Evolutionary conservation across 495 filamentous ascomycete genomes (phyloP), one percentile per base, ranked within the genome.

Genomic region (Penicillium cosmopolitanum): DNA sequence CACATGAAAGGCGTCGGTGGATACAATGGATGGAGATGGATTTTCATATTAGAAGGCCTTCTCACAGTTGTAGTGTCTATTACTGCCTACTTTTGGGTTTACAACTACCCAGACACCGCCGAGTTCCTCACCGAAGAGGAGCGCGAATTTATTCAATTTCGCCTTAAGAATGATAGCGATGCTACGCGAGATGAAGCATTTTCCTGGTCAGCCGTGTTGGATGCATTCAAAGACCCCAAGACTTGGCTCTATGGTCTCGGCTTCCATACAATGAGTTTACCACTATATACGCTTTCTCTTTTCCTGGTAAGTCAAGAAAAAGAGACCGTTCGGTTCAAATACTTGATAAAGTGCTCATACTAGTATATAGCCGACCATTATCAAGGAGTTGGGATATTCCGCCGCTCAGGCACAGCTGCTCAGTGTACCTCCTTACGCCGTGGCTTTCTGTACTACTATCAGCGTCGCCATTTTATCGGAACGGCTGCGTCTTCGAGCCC

Each of bases 21-120:
- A 42, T 74, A 78, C n/a, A 80, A 80, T 50, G 91, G 90, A 15
- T 95, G 91, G 91, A 78, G 85, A 10, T 94, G 91, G 87, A 93
- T 94, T 51, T 93, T 94, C 58, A 91, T 93, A 25, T 74, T 93
- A 23, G 88, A 91, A 76, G 89, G 89, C 4, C 77, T 91, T 8
- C 70, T 86, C 10, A 93, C 91, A 0, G 77, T 92, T 1, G 46
- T 88, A 0, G 76, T 90, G 31, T 84, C 89, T 0, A 38, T 83
- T 0, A 56, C 76, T 1, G 83, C 87, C 2, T 93, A 91, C 63
- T 84, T 83, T 48, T 88, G 90, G 73, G 85, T 93, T 38, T 79
- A 88, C 63, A 87, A 91, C 67, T 91, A 91, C 55, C 90, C 91
- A 0, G 73, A 80, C 15, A 89, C 85, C 0, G 88, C 88, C 8